phyloP scores from a whole-genome alignment of 2,329 filamentous ascomycete genomes.

The Fusarium sp. region DNA sequence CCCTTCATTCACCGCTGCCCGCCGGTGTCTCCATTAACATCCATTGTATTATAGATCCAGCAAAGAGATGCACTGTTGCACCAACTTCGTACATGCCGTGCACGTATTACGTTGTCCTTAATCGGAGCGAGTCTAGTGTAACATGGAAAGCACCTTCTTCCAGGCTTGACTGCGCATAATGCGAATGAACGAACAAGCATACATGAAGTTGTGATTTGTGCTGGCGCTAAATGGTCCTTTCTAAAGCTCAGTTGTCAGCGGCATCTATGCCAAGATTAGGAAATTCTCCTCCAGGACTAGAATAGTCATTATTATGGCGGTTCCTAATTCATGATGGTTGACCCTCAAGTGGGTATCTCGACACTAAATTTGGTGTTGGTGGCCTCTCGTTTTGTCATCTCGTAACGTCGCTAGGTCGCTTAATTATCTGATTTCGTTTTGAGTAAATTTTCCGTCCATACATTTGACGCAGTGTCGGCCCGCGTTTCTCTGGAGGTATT shows the following conservation, averaged over 20 bases:
- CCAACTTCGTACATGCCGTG: constrained; percentile 39
- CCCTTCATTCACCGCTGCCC: constrained; percentile 24
- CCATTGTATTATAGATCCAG: constrained; percentile 4
- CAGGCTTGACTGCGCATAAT: neutral
- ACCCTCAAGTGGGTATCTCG: constrained; percentile 24
- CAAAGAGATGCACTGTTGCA: constrained; percentile 8
- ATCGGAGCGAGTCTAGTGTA: constrained; percentile 17
- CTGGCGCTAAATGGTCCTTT: neutral
- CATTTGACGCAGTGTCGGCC: constrained; percentile 1
- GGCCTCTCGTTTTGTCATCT: constrained; percentile 28
- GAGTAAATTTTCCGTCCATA: constrained; percentile 16
- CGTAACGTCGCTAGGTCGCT: constrained; percentile 28
- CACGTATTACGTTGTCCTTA: constrained; percentile 12
- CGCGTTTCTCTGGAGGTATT: neutral
- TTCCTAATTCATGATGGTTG: constrained; percentile 28
- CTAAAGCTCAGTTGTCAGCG: neutral
- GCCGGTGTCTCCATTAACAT: neutral
- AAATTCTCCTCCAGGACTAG: neutral
- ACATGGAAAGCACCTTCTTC: neutral
- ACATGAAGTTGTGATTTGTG: neutral
- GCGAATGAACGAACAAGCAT: neutral
- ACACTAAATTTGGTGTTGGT: constrained; percentile 14
- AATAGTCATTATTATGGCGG: constrained; percentile 15
- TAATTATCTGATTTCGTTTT: constrained; percentile 31
- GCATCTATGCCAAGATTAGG: constrained; percentile 6